Conservation (phyloP, 306 rosid species). For the Acacia confusa region DNA sequence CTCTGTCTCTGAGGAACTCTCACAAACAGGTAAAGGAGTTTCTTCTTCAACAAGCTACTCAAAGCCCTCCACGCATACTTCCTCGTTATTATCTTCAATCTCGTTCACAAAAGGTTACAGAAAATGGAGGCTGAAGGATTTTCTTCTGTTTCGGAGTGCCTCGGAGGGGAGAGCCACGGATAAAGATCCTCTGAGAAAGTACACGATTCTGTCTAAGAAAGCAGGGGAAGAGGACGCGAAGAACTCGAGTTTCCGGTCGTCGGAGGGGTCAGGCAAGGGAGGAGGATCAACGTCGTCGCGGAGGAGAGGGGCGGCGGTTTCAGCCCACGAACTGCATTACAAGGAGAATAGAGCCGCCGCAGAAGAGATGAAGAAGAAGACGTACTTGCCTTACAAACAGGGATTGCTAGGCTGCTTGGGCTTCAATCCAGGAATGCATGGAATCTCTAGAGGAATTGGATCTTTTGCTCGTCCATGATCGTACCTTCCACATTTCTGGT, state of each 20-base stretch:
- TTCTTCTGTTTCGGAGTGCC: constrained; percentile 76
- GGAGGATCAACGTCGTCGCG: constrained; percentile 67
- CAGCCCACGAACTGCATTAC: constrained; percentile 92
- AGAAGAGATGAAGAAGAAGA: constrained; percentile 87
- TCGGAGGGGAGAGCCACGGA: constrained; percentile 81
- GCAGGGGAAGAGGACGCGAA: constrained; percentile 50
- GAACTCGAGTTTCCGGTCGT: constrained; percentile 74
- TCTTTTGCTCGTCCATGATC: constrained; percentile 56
- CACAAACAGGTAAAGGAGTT: constrained; percentile 12
- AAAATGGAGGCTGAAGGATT: constrained; percentile 77
- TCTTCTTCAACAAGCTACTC: constrained; percentile 47
- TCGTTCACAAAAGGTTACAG: constrained; percentile 60
- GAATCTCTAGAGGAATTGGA: constrained; percentile 53
- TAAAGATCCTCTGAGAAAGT: constrained; percentile 57
- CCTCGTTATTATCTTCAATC: constrained; percentile 56
- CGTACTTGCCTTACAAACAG: constrained; percentile 83
- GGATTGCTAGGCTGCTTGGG: constrained; percentile 86
- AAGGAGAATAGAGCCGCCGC: constrained; percentile 84
- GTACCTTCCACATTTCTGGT: constrained; percentile 21
- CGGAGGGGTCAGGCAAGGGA: constrained; percentile 56
- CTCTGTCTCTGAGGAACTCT: constrained; percentile 39
- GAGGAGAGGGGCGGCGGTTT: constrained; percentile 57
- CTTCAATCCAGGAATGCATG: constrained; percentile 61
- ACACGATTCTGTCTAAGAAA: constrained; percentile 49
- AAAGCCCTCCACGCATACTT: constrained; percentile 23